Conservation (phyloP, 139 green algal genomes). For the Limnomonas spitsbergensis region DNA sequence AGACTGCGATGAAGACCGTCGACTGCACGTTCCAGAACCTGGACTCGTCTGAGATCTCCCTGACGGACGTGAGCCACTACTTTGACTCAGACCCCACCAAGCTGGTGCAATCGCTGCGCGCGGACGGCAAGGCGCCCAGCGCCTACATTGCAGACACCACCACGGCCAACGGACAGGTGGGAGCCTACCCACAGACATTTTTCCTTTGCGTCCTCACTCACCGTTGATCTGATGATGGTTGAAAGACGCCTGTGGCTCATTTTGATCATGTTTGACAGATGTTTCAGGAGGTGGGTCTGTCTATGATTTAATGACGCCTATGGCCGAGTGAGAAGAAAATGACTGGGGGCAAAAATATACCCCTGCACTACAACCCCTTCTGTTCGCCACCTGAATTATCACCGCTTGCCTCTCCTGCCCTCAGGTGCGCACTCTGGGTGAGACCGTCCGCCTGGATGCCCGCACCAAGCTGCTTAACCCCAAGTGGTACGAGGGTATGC, state of each 20-base stretch:
- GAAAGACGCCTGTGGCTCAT: too few species aligned
- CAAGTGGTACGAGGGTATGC: constrained; percentile 99
- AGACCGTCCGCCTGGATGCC: constrained; percentile 95
- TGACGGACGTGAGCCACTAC: constrained; percentile 97
- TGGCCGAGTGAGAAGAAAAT: too few species aligned
- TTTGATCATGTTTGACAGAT: too few species aligned
- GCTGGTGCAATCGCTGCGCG: constrained; percentile 87
- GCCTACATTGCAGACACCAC: constrained; percentile 99
- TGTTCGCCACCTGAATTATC: too few species aligned
- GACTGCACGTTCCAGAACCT: constrained; percentile 99
- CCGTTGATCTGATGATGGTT: too few species aligned
- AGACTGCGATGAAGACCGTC: constrained; percentile 93
- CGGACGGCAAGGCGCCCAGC: constrained; percentile 80
- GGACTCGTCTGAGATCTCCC: constrained; percentile 94
- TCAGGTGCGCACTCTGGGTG: constrained; percentile 85
- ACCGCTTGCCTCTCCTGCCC: constrained; percentile 5
- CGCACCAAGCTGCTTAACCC: constrained; percentile 99
- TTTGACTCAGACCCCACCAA: constrained; percentile 99
- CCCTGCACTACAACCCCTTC: too few species aligned
- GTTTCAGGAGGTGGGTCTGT: too few species aligned
- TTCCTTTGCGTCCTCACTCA: too few species aligned
- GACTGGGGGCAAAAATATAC: too few species aligned
- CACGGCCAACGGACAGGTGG: constrained; percentile 93
- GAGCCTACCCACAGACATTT: too few species aligned
- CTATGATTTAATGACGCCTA: too few species aligned